Evolutionary conservation across 2,329 filamentous ascomycete species (phyloP).

Genomic region (Colletotrichum filicis): DNA sequence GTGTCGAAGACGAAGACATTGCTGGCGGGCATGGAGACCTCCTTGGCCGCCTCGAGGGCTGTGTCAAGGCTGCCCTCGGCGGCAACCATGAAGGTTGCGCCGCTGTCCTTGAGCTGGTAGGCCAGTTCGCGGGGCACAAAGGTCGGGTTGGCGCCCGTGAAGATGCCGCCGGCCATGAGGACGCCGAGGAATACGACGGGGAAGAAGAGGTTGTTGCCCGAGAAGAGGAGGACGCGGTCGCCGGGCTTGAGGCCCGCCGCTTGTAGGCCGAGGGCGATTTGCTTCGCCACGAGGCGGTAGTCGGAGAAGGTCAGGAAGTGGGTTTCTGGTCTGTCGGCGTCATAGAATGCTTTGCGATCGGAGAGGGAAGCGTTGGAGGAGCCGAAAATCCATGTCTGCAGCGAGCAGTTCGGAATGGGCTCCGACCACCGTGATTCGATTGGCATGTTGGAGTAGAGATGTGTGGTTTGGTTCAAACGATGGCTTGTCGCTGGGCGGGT

Average conservation of each 20-base stretch:
- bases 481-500: not conserved
- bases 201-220: constrained; percentile 79
- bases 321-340: constrained; percentile 73
- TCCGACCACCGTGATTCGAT: constrained; percentile 59
- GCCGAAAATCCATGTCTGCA: constrained; percentile 67
- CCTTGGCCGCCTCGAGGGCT: constrained; percentile 72
- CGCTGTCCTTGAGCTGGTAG: constrained; percentile 79
- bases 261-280: constrained; percentile 75
- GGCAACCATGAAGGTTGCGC: constrained; percentile 74
- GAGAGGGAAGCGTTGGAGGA: constrained; percentile 55
- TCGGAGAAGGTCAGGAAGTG: constrained; percentile 72
- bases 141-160: constrained; percentile 79
- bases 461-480: not conserved
- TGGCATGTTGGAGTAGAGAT: constrained; percentile 48
- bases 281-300: constrained; percentile 78
- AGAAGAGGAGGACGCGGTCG: constrained; percentile 79
- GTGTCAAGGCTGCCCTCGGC: constrained; percentile 68
- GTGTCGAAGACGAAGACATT: constrained; percentile 75
- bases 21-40: constrained; percentile 63
- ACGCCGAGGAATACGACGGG: constrained; percentile 77
- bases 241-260: constrained; percentile 72
- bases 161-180: constrained; percentile 82
- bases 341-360: constrained; percentile 64
- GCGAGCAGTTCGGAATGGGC: constrained; percentile 58
- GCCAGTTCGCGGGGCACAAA: constrained; percentile 77